phyloP scores from a whole-genome alignment of 331 rosid genomes.

The Ulmus americana region DNA sequence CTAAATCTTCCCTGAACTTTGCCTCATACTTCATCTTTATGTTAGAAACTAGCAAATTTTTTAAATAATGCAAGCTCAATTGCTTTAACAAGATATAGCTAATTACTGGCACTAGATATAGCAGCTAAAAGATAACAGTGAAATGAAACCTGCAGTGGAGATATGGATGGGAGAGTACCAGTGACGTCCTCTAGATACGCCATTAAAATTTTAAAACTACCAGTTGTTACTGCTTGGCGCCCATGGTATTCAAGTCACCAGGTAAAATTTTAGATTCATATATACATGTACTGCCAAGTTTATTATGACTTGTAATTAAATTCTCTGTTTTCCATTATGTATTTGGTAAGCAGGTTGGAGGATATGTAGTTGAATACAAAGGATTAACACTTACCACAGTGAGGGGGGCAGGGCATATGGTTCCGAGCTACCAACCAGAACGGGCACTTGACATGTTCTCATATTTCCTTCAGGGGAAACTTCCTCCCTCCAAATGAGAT shows the following conservation, averaged over 20 bases:
- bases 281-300: too few relatives aligned
- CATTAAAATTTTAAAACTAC: constrained; percentile 32
- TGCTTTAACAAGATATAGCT: not conserved
- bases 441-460: constrained; percentile 48
- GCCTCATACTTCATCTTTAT: too few relatives aligned
- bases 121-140: constrained; percentile 7
- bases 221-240: constrained; percentile 34
- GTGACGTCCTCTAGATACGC: constrained; percentile 49
- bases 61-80: too few relatives aligned
- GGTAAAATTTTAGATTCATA: constrained; percentile 28
- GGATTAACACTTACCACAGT: constrained; percentile 43
- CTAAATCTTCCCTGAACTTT: not conserved
- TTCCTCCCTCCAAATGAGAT: constrained; percentile 17
- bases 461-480: constrained; percentile 24
- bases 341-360: constrained; percentile 50
- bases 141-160: constrained; percentile 41
- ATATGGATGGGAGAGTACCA: constrained; percentile 50
- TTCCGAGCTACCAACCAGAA: constrained; percentile 52
- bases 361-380: constrained; percentile 44
- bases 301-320: not conserved
- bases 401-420: constrained; percentile 62
- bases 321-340: not conserved
- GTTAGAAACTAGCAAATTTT: too few relatives aligned
- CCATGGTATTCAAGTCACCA: constrained; percentile 42
- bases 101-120: not conserved